Base-by-base conservation (phyloP, 2,329 filamentous ascomycete species). In the Aspergillus fumigatus region DNA sequence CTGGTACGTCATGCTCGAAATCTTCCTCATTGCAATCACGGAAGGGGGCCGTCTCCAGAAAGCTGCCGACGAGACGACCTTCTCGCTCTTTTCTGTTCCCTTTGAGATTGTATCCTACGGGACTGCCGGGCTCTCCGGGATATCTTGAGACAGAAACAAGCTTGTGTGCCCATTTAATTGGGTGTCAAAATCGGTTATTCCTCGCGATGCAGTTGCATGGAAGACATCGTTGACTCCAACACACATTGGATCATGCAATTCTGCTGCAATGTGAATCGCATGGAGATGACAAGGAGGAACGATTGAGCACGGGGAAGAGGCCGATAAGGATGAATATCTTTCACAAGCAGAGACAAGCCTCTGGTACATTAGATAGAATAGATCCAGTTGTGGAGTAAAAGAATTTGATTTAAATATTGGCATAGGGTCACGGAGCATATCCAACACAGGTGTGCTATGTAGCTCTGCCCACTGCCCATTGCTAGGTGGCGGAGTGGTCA, bases 1-100 rank as follows among this genome's bases (percentile, higher is more conserved):
- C 73, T 97, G 93, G 93, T 97, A 90, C 68, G 88, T 97, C 57
- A 96, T 95, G 70, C 73, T 97, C 19, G 93, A 92, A 1, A 86
- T 94, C 66, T 97, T 97, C 76, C 84, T 97, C 69, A 88, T 97
- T 66, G 83, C 88, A 58, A 94, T 97, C 64, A 85, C 88, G 25
- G 93, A 97, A 75, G 92, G 91, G 2, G 56, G 67, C 3, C 84
- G 85, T 14, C 79, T 97, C 7, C 80, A 88, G 67, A 82, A 84
- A 63, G 77, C 48, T 38, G 50, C 73, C 25, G 80, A 86, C 59
- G 75, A 84, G 50, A 75, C 75, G 55, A 65, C 69, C 1, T 88
- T 90, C 62, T 81, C 83, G 48, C 77, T 89, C 70, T 91, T 89
- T 66, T 75, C 81, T 3, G 77, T 82, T 6, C 79, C 95, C 2